Evolutionary conservation across 495 filamentous ascomycete species (phyloP).

Genomic region (Penicillium canariense): DNA sequence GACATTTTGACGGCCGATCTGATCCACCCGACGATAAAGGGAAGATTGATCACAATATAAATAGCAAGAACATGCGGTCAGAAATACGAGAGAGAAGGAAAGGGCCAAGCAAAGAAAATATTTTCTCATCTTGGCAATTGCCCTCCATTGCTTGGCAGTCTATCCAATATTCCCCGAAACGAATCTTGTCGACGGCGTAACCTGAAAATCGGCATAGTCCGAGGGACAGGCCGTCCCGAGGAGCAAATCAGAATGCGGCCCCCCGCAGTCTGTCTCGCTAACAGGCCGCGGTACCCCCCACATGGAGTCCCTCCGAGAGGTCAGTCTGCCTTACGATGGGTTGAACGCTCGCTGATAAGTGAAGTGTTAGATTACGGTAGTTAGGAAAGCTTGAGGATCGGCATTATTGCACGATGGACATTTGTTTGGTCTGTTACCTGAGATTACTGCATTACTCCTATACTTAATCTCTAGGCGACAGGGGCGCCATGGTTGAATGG

Average conservation of each 20-base stretch:
- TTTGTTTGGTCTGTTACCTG: background rate
- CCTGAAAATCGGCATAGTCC: slow-evolving; percentile 1
- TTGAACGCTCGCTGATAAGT: background rate
- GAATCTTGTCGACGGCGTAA: background rate
- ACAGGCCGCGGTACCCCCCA: background rate
- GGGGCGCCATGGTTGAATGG: no score
- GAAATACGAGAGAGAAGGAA: background rate
- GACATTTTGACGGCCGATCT: slow-evolving; percentile 9
- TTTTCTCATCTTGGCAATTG: slow-evolving; percentile 7
- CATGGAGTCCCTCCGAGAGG: background rate
- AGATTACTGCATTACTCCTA: background rate
- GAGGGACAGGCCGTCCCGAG: background rate
- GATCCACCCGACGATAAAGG: background rate
- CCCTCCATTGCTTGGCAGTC: slow-evolving; percentile 10
- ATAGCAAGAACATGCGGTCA: background rate
- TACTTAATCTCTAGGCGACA: background rate
- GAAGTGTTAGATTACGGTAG: background rate
- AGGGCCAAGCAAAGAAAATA: background rate
- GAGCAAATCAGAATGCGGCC: background rate
- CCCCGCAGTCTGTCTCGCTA: background rate
- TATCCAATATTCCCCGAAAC: background rate
- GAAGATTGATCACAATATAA: background rate
- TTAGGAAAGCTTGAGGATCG: background rate
- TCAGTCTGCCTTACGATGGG: background rate
- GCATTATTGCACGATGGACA: background rate